These are phyloP conservation scores for Eimeria falciformis DNA, from an alignment of 169 alveolate species.

Conservation along the genomic window DNA sequence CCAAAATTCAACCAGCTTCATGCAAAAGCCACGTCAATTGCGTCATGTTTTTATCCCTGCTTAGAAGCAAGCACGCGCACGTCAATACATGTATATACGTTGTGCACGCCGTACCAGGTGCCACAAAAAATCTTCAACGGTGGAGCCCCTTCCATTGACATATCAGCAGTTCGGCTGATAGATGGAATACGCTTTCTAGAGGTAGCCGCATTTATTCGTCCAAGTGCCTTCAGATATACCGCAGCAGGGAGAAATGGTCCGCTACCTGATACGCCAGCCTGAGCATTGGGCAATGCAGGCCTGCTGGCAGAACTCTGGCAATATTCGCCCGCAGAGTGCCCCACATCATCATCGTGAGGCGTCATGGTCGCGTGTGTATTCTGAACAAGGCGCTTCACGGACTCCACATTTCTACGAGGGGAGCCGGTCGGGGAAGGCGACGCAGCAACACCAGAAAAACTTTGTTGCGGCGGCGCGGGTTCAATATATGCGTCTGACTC, in stretches of 20 bases:
- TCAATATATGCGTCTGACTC: too few relatives aligned
- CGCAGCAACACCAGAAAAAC: too few relatives aligned
- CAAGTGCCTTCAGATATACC: not conserved
- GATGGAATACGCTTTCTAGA: not conserved
- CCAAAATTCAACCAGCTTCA: not conserved
- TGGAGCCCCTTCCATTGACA: not conserved
- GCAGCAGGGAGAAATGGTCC: not conserved
- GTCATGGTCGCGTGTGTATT: too few relatives aligned
- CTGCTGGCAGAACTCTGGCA: not conserved
- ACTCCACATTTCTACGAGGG: too few relatives aligned
- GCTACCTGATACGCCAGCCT: not conserved
- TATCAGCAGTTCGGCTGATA: not conserved
- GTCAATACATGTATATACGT: too few relatives aligned
- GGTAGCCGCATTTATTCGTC: not conserved
- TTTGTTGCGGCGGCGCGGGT: too few relatives aligned
- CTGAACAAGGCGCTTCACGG: too few relatives aligned
- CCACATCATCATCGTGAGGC: too few relatives aligned
- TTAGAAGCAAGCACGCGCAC: too few relatives aligned
- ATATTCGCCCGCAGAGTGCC: too few relatives aligned
- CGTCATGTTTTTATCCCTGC: not conserved
- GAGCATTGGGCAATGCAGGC: not conserved
- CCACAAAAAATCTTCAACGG: constrained; percentile 4
- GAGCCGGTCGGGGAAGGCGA: too few relatives aligned
- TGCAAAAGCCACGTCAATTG: not conserved
- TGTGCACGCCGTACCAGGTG: not conserved